phyloP scores from a whole-genome alignment of 257 asterid genomes.

The Primulina tabacum region DNA sequence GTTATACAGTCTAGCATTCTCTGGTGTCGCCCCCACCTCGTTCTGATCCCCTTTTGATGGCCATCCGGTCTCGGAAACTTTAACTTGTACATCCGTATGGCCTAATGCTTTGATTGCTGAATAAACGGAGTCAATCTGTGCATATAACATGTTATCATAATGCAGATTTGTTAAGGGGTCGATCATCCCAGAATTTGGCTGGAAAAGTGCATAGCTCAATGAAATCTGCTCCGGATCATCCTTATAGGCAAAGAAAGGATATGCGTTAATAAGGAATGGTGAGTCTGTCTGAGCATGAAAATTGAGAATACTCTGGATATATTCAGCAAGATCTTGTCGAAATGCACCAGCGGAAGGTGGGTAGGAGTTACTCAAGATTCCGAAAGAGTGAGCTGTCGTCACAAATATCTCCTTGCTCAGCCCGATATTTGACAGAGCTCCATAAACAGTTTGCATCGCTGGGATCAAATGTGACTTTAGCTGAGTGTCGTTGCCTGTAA shows the following conservation, averaged over 20 bases:
- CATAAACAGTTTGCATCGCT: slow-evolving; percentile 65
- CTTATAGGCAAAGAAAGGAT: slow-evolving; percentile 89
- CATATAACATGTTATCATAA: slow-evolving; percentile 92
- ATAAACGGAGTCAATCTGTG: slow-evolving; percentile 88
- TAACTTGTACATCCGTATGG: slow-evolving; percentile 49
- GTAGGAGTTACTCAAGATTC: slow-evolving; percentile 55
- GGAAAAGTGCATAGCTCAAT: slow-evolving; percentile 67
- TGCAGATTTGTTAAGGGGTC: slow-evolving; percentile 61
- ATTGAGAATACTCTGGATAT: slow-evolving; percentile 50
- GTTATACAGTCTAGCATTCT: slow-evolving; percentile 74
- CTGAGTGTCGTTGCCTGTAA: slow-evolving; percentile 63
- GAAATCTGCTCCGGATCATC: slow-evolving; percentile 54
- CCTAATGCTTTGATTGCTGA: slow-evolving; percentile 79
- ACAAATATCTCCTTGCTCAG: slow-evolving; percentile 54
- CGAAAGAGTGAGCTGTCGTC: slow-evolving; percentile 76
- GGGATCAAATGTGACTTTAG: slow-evolving; percentile 59
- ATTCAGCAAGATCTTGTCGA: slow-evolving; percentile 51
- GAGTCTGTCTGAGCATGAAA: slow-evolving; percentile 66
- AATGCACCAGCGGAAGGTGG: slow-evolving; percentile 89
- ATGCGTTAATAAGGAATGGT: slow-evolving; percentile 79
- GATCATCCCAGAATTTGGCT: slow-evolving; percentile 53
- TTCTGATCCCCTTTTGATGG: slow-evolving; percentile 76
- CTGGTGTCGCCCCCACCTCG: slow-evolving; percentile 83
- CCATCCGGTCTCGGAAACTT: slow-evolving; percentile 97
- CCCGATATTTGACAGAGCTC: slow-evolving; percentile 61